Evolutionary conservation across 768 basidiomycete genomes (phyloP).

Genomic region (Suillus spraguei): DNA sequence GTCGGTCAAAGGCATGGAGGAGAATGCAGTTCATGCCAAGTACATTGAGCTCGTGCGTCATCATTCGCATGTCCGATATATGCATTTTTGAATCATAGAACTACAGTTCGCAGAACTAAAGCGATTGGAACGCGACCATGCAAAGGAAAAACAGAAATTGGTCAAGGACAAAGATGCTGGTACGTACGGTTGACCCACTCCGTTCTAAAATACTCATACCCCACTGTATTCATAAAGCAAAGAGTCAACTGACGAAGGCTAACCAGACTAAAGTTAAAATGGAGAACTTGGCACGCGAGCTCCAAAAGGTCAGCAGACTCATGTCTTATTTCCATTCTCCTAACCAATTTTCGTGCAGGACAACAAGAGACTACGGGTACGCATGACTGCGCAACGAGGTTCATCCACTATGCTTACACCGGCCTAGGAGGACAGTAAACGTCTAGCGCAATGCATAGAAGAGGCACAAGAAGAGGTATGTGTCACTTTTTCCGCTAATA

Average conservation of each 20-base stretch:
- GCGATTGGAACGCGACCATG: conserved; percentile 83
- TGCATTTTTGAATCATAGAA: conserved; percentile 15
- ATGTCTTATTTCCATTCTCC: conserved; percentile 16
- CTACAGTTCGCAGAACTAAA: conserved; percentile 86
- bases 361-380: conserved; percentile 84
- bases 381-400: conserved; percentile 23
- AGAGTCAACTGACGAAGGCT: conserved; percentile 82
- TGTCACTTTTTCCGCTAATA: neutral
- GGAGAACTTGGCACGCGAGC: conserved; percentile 85
- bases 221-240: conserved; percentile 50
- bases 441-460: conserved; percentile 77
- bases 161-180: conserved; percentile 91
- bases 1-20: conserved; percentile 79
- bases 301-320: conserved; percentile 69
- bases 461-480: conserved; percentile 83
- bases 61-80: conserved; percentile 23
- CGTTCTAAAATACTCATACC: conserved; percentile 19
- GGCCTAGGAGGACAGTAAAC: conserved; percentile 81
- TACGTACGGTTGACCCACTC: conserved; percentile 33
- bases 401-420: conserved; percentile 24
- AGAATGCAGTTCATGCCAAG: conserved; percentile 82
- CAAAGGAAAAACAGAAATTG: conserved; percentile 91
- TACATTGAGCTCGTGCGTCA: conserved; percentile 82
- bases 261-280: conserved; percentile 89
- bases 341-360: conserved; percentile 52